A percentile compares a stretch with the other conserved stretches of the same genome.
Evolutionary conservation across 2,329 filamentous ascomycete genomes (phyloP).

Genomic region (Talaromyces sp.): DNA sequence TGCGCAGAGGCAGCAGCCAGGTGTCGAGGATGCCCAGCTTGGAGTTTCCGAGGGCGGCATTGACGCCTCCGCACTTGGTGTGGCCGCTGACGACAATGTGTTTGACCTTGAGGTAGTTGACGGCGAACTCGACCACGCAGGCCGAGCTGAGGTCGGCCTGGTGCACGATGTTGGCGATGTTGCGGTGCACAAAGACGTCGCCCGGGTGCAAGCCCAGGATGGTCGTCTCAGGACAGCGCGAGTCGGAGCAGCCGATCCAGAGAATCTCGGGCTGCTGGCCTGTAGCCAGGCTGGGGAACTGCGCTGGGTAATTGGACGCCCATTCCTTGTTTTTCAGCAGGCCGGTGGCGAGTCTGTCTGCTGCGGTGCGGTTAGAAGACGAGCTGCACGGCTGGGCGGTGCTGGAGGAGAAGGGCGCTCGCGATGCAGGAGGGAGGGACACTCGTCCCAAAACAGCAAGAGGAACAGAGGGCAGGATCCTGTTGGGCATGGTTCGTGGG

Average conservation of each 20-base stretch:
- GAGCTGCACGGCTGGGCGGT: not conserved
- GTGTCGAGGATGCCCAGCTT: slow-evolving; percentile 58
- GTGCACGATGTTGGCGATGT: slow-evolving; percentile 80
- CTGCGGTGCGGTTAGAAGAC: not conserved
- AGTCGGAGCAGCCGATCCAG: slow-evolving; percentile 86
- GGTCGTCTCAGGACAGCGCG: slow-evolving; percentile 76
- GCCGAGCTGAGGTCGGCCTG: slow-evolving; percentile 70
- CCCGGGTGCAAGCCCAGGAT: slow-evolving; percentile 74
- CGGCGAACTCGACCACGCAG: slow-evolving; percentile 75
- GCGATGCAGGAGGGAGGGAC: not conserved
- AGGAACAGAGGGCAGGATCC: not conserved
- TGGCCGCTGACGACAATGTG: slow-evolving; percentile 61
- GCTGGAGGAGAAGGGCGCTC: not conserved
- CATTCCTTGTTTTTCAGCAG: slow-evolving; percentile 67
- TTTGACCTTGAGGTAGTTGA: slow-evolving; percentile 64
- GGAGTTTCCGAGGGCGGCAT: slow-evolving; percentile 51
- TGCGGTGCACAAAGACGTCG: slow-evolving; percentile 84
- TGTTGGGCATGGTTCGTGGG: not conserved
- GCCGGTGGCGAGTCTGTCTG: slow-evolving; percentile 59
- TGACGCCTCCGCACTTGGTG: slow-evolving; percentile 57
- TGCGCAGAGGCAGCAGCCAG: slow-evolving; percentile 57
- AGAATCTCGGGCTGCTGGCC: slow-evolving; percentile 63
- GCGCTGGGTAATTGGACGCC: slow-evolving; percentile 65
- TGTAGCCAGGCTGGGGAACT: slow-evolving; percentile 63
- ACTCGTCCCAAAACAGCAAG: not conserved